Percentiles rank a stretch among this genome's conserved stretches.
Conservation (phyloP, 352 stramenopile species). For the Phytophthora hibernalis region DNA sequence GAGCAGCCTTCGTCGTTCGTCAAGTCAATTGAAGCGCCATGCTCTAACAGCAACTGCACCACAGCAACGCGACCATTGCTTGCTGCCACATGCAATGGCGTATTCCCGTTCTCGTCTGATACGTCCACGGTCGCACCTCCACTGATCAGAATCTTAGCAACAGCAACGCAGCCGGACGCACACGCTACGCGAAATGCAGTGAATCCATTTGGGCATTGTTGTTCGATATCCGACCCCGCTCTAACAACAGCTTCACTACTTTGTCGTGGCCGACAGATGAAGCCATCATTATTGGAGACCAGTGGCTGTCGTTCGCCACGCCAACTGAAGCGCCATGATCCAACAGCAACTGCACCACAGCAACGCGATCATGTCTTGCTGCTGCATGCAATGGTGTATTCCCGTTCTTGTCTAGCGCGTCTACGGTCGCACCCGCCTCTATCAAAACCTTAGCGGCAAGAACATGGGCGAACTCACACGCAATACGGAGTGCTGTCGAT, state of each 20-base stretch:
- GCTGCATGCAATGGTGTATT: not conserved
- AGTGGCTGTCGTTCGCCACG: not conserved
- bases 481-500: not conserved
- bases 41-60: not conserved
- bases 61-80: not conserved
- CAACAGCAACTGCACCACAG: not conserved
- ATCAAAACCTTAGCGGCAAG: not conserved
- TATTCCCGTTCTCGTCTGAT: not conserved
- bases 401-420: not conserved
- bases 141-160: not conserved
- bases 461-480: not conserved
- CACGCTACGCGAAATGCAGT: not conserved
- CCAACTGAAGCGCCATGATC: not conserved
- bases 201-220: not conserved
- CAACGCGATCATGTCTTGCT: not conserved
- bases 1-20: not conserved
- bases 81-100: not conserved
- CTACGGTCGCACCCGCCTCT: not conserved
- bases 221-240: not conserved
- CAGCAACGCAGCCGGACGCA: not conserved
- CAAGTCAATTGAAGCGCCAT: too few species aligned
- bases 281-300: not conserved
- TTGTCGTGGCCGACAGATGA: not conserved
- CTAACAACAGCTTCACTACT: not conserved
- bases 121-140: not conserved